Base-by-base conservation (phyloP, 108 stramenopile genomes). In the Discostella stelligeroides region DNA sequence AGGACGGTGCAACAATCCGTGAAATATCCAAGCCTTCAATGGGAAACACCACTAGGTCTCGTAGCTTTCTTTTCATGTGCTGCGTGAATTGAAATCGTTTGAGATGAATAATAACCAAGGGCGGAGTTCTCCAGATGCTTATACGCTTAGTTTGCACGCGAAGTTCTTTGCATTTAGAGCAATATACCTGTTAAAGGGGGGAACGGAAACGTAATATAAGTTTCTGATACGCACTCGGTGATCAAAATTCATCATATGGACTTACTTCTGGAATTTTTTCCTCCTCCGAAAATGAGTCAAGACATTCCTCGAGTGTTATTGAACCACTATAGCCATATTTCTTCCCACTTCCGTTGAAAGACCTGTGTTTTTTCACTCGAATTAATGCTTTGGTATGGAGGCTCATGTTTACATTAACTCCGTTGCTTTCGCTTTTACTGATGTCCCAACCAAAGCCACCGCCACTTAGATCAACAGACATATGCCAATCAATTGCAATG, bases 1-100 rank as follows among this genome's bases (percentile, higher is more conserved):
- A 73, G 24, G 89, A 85, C 17, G 80, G 69, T n/a, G 88, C 89
- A 64, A 91, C 82, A 53, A 95, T 92, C 21, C 88, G 70, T 9
- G 90, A 90, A 23, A 95, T 51, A 76, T 96, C 97, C 27, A 97
- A 81, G 23, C 91, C 95, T 61, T 92, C 84, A 7, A 96, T 70
- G 9, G 97, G 97, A 70, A 98, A 99, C 1, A 79, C 66, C 15
- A 99, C 98, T 28, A 95, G 70, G 47, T 98, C 96, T 45, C 95
- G 84, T 54, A 99, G 80, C 73, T 98, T 98, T 78, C 94, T 66
- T 42, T 89, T 79, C 88, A 92, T 93, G 41, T 85, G 84, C 46
- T 86, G 81, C n/a, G 94, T 90, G 66, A 86, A 92, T 50, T 96
- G 95, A 75, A 99, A 97, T 42, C 98, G 95, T 75, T 99, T 99